Percentiles rank a stretch among this genome's conserved stretches.
These are phyloP conservation scores for Monosporascus sp. DNA, from an alignment of 2,329 filamentous ascomycete species.

Conservation along the genomic window DNA sequence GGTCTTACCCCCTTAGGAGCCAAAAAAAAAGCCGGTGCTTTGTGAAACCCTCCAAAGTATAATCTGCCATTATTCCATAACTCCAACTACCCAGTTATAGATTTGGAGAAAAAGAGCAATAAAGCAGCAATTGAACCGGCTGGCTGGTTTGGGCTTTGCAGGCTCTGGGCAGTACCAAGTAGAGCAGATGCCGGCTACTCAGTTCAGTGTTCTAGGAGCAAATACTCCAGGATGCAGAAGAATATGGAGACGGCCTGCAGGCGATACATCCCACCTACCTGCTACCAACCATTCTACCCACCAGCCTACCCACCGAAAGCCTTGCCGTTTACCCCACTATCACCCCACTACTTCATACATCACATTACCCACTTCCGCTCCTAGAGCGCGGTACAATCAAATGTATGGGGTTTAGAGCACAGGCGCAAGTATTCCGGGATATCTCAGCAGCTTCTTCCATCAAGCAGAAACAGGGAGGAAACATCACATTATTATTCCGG, in stretches of 20 bases:
- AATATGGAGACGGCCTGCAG: neutral
- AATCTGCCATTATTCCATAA: neutral
- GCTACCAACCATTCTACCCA: too few relatives aligned
- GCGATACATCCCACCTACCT: neutral
- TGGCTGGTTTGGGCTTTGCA: neutral
- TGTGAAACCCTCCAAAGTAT: too few relatives aligned
- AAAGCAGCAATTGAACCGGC: neutral
- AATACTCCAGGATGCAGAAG: conserved; percentile 17
- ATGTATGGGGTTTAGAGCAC: too few relatives aligned
- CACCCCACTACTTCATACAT: neutral
- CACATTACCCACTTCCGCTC: neutral
- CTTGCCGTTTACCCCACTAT: neutral
- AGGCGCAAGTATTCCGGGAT: too few relatives aligned
- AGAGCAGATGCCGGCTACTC: neutral
- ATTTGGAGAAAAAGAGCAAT: too few relatives aligned
- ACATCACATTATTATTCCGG: too few relatives aligned
- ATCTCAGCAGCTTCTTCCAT: too few relatives aligned
- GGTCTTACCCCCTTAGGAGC: too few relatives aligned
- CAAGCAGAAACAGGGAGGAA: too few relatives aligned
- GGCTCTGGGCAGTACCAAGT: neutral
- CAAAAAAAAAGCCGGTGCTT: too few relatives aligned
- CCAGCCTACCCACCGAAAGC: neutral
- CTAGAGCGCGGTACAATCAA: too few relatives aligned
- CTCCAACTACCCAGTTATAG: neutral
- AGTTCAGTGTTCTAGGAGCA: conserved; percentile 9